phyloP scores from a whole-genome alignment of 2,329 filamentous ascomycete genomes.

The Pseudopyricularia cyperi region DNA sequence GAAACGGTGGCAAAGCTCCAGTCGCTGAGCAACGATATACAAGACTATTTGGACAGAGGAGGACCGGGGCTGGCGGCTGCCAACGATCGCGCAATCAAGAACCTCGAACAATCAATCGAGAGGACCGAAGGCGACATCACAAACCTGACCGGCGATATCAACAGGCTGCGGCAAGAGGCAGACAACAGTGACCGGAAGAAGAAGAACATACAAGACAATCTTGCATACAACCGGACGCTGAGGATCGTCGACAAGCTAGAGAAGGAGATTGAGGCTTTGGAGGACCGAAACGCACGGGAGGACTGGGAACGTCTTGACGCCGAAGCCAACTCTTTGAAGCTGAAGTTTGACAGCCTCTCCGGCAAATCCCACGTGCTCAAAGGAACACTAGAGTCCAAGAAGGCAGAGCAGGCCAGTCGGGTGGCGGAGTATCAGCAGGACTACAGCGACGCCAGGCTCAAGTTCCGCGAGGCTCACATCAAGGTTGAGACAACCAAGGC shows the following conservation, averaged over 20 bases:
- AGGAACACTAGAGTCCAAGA: conserved; percentile 72
- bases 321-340: conserved; percentile 57
- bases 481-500: conserved; percentile 85
- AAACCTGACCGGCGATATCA: conserved; percentile 55
- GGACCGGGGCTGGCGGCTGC: conserved; percentile 58
- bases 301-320: conserved; percentile 64
- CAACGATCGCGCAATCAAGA: conserved; percentile 56
- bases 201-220: conserved; percentile 78
- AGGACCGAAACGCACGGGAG: conserved; percentile 66
- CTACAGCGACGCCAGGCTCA: conserved; percentile 67
- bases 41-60: conserved; percentile 62
- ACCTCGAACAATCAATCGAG: conserved; percentile 52
- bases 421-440: conserved; percentile 71
- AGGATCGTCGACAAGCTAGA: conserved; percentile 54
- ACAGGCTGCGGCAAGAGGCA: conserved; percentile 64
- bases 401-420: conserved; percentile 63
- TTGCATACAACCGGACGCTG: conserved; percentile 68
- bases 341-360: conserved; percentile 52
- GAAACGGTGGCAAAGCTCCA: conserved; percentile 67
- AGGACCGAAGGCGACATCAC: conserved; percentile 55
- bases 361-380: conserved; percentile 63
- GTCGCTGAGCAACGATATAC: conserved; percentile 64
- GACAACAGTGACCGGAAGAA: conserved; percentile 72
- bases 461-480: conserved; percentile 81
- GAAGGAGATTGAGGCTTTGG: conserved; percentile 59